Percentiles rank a stretch among this genome's conserved stretches.
Evolutionary conservation across 768 basidiomycete species (phyloP).

Genomic region (Lactarius hengduanensis): DNA sequence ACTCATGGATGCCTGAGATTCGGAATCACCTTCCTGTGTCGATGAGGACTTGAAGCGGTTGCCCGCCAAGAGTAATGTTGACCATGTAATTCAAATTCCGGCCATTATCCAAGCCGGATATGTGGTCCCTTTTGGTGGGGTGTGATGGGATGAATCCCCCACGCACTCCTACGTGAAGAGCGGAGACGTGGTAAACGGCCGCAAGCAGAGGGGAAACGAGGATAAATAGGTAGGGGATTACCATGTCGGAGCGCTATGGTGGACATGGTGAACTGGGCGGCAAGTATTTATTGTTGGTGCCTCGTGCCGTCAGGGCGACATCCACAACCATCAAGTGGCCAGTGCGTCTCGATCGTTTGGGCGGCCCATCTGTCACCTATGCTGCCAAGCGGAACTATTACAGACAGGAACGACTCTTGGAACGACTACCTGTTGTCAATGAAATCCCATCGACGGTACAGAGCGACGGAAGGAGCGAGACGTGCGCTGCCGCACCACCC

Average conservation of each 20-base stretch:
- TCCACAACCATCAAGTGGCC: background rate
- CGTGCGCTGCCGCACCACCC: too few species aligned
- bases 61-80: slow-evolving; percentile 34
- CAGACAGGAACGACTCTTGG: too few species aligned
- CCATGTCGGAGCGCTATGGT: background rate
- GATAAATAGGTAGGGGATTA: background rate
- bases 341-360: background rate
- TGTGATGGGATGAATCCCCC: slow-evolving; percentile 29
- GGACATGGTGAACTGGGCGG: background rate
- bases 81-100: slow-evolving; percentile 34
- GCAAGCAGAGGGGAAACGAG: background rate
- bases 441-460: background rate
- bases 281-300: slow-evolving; percentile 1
- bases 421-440: background rate
- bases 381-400: background rate
- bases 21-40: slow-evolving; percentile 37
- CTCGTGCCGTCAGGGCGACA: background rate
- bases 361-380: background rate
- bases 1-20: background rate
- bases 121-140: background rate
- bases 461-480: background rate
- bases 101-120: slow-evolving; percentile 18
- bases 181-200: slow-evolving; percentile 2
- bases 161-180: slow-evolving; percentile 20
- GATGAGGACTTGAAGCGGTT: slow-evolving; percentile 32